Evolutionary conservation across 2,329 filamentous ascomycete species (phyloP).

Genomic region (Xylariaceae sp.): DNA sequence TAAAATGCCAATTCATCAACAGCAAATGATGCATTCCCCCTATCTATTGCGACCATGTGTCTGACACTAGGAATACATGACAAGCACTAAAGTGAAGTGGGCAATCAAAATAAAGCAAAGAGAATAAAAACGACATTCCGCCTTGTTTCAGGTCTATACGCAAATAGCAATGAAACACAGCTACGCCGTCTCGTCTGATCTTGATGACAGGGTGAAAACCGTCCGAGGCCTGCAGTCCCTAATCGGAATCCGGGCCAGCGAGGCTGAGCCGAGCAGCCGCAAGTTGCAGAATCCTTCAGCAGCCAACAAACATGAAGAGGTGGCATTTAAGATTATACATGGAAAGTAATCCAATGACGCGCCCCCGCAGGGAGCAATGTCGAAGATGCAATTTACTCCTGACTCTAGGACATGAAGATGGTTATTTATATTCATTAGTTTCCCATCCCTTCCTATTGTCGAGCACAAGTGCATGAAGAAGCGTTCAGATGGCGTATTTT

Average conservation of each 20-base stretch:
- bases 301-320: too few species aligned
- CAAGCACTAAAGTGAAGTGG: not conserved
- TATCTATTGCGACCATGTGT: too few species aligned
- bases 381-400: not conserved
- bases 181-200: not conserved
- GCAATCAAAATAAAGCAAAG: conserved; percentile 1
- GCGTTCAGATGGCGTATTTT: not conserved
- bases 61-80: not conserved
- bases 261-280: too few species aligned
- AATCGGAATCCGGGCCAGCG: too few species aligned
- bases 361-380: not conserved
- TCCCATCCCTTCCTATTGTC: not conserved
- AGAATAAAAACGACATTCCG: not conserved
- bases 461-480: not conserved
- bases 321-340: too few species aligned
- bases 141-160: conserved; percentile 19
- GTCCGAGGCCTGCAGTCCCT: too few species aligned
- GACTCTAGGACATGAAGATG: not conserved
- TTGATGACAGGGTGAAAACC: not conserved
- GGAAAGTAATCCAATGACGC: too few species aligned
- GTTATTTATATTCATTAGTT: not conserved
- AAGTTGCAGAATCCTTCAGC: too few species aligned
- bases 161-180: conserved; percentile 16
- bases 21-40: too few species aligned
- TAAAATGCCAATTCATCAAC: too few species aligned